phyloP scores from a whole-genome alignment of 2,329 filamentous ascomycete species.

The Triangularia verruculosa region DNA sequence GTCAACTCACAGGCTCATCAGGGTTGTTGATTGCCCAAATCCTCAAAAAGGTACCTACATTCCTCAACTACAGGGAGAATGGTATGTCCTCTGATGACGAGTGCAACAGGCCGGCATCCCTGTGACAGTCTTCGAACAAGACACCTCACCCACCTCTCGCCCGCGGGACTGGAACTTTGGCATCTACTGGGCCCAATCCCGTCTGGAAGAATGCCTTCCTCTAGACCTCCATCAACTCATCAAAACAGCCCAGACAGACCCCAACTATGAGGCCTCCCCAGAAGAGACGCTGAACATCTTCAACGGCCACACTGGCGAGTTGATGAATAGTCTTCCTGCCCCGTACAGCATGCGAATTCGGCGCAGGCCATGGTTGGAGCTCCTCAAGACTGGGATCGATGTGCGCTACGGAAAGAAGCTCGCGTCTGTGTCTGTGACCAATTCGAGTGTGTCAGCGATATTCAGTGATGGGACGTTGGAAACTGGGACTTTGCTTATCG shows the following conservation, averaged over 20 bases:
- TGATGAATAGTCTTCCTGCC: slow-evolving; percentile 28
- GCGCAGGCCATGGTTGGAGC: slow-evolving; percentile 30
- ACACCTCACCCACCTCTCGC: slow-evolving; percentile 26
- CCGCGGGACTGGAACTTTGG: slow-evolving; percentile 35
- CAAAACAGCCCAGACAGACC: slow-evolving; percentile 28
- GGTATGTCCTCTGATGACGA: not conserved
- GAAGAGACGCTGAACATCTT: slow-evolving; percentile 28
- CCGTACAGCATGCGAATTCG: slow-evolving; percentile 25
- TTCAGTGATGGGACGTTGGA: slow-evolving; percentile 20
- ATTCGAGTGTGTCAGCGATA: slow-evolving; percentile 2
- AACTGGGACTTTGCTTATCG: slow-evolving; percentile 18
- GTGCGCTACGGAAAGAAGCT: slow-evolving; percentile 29
- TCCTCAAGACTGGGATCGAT: slow-evolving; percentile 30
- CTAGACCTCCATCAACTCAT: slow-evolving; percentile 27
- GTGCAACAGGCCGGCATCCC: slow-evolving; percentile 26
- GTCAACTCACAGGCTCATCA: slow-evolving; percentile 9
- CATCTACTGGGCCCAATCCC: slow-evolving; percentile 34
- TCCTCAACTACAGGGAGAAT: too few relatives aligned
- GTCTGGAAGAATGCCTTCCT: slow-evolving; percentile 32
- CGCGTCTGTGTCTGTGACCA: slow-evolving; percentile 15
- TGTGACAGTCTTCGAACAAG: slow-evolving; percentile 34
- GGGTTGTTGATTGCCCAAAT: slow-evolving; percentile 16
- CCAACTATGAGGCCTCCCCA: slow-evolving; percentile 23
- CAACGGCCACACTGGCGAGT: slow-evolving; percentile 29
- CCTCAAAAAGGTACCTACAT: slow-evolving; percentile 17